Conservation (phyloP, 176 grass and related monocot species). For the Ensete glaucum region DNA sequence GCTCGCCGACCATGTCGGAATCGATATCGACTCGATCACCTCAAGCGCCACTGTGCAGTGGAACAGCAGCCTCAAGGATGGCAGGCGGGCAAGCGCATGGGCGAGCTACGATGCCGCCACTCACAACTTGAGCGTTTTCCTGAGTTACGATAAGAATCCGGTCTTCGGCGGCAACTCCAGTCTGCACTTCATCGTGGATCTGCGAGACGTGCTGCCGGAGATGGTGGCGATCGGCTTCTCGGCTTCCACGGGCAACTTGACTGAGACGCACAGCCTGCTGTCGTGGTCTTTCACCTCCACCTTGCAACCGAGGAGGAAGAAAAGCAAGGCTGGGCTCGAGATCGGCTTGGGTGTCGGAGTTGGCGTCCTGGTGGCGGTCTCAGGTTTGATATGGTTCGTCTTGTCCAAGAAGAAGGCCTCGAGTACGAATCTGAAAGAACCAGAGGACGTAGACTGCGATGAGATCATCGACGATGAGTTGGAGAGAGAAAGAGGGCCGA, state of each 20-base stretch:
- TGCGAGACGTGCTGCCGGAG: conserved; percentile 22
- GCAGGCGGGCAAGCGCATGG: conserved; percentile 6
- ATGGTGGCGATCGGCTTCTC: conserved; percentile 47
- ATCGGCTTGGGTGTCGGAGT: conserved; percentile 20
- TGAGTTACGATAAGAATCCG: conserved; percentile 7
- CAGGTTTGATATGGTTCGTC: conserved; percentile 3
- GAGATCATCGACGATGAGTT: conserved; percentile 24
- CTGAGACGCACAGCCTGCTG: conserved; percentile 40
- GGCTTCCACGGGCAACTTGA: conserved; percentile 26
- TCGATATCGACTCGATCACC: conserved; percentile 22
- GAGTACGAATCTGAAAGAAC: conserved; percentile 25
- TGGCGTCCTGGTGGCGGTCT: neutral
- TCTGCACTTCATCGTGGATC: conserved; percentile 21
- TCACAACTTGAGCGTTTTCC: neutral
- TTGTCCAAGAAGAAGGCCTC: conserved; percentile 13
- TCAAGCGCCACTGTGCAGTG: neutral
- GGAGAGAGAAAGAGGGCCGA: conserved; percentile 49
- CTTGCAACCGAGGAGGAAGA: conserved; percentile 14
- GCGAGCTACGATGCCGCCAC: conserved; percentile 22
- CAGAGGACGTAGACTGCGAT: conserved; percentile 27
- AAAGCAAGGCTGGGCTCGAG: conserved; percentile 1
- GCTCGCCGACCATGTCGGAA: conserved; percentile 18
- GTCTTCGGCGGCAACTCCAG: neutral
- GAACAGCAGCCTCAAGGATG: neutral
- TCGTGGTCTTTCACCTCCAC: conserved; percentile 60